A percentile compares a stretch with the other conserved stretches of the same genome.
Evolutionary conservation across 2,329 filamentous ascomycete species (phyloP).

Genomic region (Xylaria sp.): DNA sequence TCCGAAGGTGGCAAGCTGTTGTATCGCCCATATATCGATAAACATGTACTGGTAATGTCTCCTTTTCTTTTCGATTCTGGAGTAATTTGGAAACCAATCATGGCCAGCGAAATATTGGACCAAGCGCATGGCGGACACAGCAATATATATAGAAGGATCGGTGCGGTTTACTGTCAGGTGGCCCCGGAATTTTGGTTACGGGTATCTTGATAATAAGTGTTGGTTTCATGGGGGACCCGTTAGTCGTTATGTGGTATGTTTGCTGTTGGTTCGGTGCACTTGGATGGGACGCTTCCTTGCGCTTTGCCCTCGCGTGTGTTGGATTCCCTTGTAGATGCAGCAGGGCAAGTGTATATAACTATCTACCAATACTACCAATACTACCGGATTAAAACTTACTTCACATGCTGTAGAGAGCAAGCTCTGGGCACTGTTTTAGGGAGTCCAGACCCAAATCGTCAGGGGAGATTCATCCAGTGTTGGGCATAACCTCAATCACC

Average conservation of each 20-base stretch:
- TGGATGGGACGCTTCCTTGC: background rate
- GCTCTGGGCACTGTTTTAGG: too few relatives aligned
- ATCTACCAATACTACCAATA: too few relatives aligned
- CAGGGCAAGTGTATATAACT: background rate
- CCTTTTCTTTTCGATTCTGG: conserved; percentile 16
- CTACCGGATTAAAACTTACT: too few relatives aligned
- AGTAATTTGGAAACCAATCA: conserved; percentile 26
- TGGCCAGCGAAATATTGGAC: conserved; percentile 23
- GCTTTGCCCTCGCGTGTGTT: background rate
- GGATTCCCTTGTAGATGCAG: background rate
- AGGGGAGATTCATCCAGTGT: too few relatives aligned
- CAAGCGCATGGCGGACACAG: conserved; percentile 24
- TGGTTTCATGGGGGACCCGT: conserved; percentile 11
- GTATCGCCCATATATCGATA: conserved; percentile 21
- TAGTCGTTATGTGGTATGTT: background rate
- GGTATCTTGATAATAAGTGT: conserved; percentile 20
- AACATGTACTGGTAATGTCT: conserved; percentile 25
- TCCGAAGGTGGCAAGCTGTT: conserved; percentile 12
- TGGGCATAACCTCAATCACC: too few relatives aligned
- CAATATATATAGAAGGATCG: conserved; percentile 25
- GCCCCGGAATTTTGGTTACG: conserved; percentile 15
- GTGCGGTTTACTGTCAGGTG: conserved; percentile 22
- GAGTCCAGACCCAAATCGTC: too few relatives aligned
- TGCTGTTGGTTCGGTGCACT: background rate
- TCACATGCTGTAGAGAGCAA: too few relatives aligned